phyloP scores from a whole-genome alignment of 2,329 filamentous ascomycete genomes.

The Xylariaceae sp. region DNA sequence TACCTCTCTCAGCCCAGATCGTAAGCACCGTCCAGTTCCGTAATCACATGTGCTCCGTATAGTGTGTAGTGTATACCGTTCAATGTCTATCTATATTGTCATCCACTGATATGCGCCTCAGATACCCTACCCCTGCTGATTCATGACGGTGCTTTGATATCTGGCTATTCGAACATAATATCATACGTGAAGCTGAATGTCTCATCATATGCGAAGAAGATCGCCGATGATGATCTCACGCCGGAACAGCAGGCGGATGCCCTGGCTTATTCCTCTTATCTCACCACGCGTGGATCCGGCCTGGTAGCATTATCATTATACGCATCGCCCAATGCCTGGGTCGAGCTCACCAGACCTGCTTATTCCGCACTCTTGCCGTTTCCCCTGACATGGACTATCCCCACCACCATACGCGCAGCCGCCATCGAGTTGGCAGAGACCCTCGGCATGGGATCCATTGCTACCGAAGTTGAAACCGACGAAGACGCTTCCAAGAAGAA shows the following conservation, averaged over 20 bases:
- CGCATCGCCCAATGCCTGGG: conserved; percentile 84
- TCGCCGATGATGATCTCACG: conserved; percentile 35
- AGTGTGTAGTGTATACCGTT: conserved; percentile 9
- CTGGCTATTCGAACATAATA: conserved; percentile 58
- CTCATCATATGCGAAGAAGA: conserved; percentile 28
- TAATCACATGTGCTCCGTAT: conserved; percentile 2
- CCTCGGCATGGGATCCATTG: conserved; percentile 62
- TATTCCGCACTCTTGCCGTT: conserved; percentile 77
- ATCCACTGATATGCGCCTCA: conserved; percentile 31
- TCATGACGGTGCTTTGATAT: conserved; percentile 47
- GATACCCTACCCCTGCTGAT: conserved; percentile 51
- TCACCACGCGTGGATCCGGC: conserved; percentile 67
- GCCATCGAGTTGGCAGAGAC: conserved; percentile 66
- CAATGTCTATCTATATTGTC: conserved; percentile 10
- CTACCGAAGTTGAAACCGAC: conserved; percentile 48
- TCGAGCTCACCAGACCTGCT: conserved; percentile 66
- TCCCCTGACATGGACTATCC: conserved; percentile 82
- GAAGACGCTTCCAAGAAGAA: conserved; percentile 30
- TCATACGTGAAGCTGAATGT: conserved; percentile 43
- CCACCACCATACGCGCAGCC: conserved; percentile 62
- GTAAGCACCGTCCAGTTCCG: conserved; percentile 43
- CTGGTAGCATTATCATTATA: conserved; percentile 85
- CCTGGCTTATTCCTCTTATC: conserved; percentile 58
- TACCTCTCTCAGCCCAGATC: conserved; percentile 62
- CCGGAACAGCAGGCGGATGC: conserved; percentile 41